These are phyloP conservation scores for Rhizopus microsporus DNA, from an alignment of 371 early-diverging fungal genomes.

Conservation along the genomic window DNA sequence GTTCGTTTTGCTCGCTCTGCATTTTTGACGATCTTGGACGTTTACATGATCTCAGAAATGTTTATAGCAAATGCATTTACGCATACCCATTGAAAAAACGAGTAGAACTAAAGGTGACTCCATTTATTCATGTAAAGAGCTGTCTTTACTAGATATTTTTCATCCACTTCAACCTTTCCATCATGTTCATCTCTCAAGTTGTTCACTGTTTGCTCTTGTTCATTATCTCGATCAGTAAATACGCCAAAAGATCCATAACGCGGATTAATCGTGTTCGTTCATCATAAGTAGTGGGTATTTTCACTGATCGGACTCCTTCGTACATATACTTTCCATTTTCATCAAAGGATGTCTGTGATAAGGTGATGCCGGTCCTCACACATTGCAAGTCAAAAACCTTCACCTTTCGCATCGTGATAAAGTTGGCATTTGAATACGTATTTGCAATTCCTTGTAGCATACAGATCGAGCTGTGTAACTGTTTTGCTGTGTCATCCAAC, in stretches of 20 bases:
- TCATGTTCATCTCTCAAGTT: conserved; percentile 6
- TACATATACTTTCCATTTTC: conserved; percentile 6
- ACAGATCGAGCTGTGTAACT: conserved; percentile 5
- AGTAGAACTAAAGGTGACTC: not conserved
- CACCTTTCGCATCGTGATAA: conserved; percentile 6
- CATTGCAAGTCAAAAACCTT: conserved; percentile 9
- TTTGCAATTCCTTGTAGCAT: conserved; percentile 23
- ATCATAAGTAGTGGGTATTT: conserved; percentile 4
- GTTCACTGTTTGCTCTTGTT: conserved; percentile 1
- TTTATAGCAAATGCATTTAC: too few relatives aligned
- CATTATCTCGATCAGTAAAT: not conserved
- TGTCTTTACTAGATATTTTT: conserved; percentile 9
- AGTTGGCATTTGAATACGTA: conserved; percentile 12
- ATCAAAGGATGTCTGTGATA: conserved; percentile 7
- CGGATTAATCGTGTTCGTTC: conserved; percentile 2
- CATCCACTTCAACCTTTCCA: conserved; percentile 10
- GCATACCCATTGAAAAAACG: too few relatives aligned
- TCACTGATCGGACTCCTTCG: conserved; percentile 9
- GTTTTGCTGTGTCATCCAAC: conserved; percentile 8
- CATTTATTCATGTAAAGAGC: conserved; percentile 2
- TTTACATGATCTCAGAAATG: too few relatives aligned
- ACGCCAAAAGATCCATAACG: conserved; percentile 6
- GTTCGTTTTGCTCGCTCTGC: too few relatives aligned
- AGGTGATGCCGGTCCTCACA: not conserved
- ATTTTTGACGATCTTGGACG: too few relatives aligned